Conservation (phyloP, 2,329 filamentous ascomycete species). For the Colletotrichum graminicola region DNA sequence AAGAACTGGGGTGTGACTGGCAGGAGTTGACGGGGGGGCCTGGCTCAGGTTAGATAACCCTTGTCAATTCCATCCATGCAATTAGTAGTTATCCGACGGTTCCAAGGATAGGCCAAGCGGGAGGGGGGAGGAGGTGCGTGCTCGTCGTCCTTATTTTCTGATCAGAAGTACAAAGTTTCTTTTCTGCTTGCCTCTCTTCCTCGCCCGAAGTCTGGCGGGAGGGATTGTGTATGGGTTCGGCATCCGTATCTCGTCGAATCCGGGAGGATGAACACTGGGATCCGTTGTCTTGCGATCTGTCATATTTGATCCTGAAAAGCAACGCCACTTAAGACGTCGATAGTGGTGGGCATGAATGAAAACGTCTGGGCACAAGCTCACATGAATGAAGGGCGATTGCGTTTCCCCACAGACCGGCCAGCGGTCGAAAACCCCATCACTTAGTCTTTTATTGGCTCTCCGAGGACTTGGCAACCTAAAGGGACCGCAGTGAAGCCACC, state of each 20-base stretch:
- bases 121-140: not conserved
- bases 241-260: not conserved
- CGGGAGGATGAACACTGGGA: not conserved
- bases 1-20: constrained; percentile 17
- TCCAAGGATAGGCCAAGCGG: constrained; percentile 12
- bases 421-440: not conserved
- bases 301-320: not conserved
- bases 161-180: not conserved
- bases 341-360: not conserved
- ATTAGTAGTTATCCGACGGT: constrained; percentile 33
- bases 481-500: not conserved
- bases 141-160: not conserved
- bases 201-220: not conserved
- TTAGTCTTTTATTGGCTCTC: constrained; percentile 12
- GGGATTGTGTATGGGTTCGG: not conserved
- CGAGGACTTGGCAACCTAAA: constrained; percentile 22
- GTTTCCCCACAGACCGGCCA: constrained; percentile 6
- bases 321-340: not conserved
- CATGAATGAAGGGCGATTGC: constrained; percentile 5
- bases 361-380: not conserved
- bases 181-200: not conserved
- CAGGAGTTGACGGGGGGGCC: constrained; percentile 8
- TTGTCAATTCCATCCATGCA: constrained; percentile 13
- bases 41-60: not conserved
- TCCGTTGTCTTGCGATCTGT: constrained; percentile 8